A percentile compares a stretch with the other conserved stretches of the same genome.
These are phyloP conservation scores for Phaeoacremonium minimum DNA, from an alignment of 2,329 filamentous ascomycete genomes.

Conservation along the genomic window DNA sequence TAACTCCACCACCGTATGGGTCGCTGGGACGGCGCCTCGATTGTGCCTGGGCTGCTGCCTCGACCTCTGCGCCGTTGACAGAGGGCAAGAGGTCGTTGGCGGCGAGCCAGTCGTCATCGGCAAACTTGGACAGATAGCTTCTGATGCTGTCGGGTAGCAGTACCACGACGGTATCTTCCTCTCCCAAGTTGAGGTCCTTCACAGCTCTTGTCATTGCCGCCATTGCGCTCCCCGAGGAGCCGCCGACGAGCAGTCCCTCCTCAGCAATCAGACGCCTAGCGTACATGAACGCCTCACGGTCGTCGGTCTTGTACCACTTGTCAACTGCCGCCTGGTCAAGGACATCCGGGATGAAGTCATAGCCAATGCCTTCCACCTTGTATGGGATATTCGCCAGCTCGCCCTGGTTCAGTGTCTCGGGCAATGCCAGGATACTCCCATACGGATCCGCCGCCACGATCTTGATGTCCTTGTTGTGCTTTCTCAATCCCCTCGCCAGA, in stretches of 20 bases:
- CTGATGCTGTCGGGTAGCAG: conserved; percentile 93
- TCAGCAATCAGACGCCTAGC: conserved; percentile 89
- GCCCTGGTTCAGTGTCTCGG: conserved; percentile 70
- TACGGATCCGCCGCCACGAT: conserved; percentile 90
- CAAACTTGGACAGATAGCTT: conserved; percentile 97
- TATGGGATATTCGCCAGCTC: conserved; percentile 76
- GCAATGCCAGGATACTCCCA: conserved; percentile 85
- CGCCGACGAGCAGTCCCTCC: conserved; percentile 89
- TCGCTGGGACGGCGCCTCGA: conserved; percentile 46
- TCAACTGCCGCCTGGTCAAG: conserved; percentile 76
- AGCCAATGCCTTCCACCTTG: conserved; percentile 98
- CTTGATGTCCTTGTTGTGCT: conserved; percentile 82
- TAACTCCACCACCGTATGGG: conserved; percentile 72
- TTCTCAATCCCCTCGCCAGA: conserved; percentile 76
- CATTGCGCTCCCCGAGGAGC: conserved; percentile 90
- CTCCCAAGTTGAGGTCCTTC: conserved; percentile 70
- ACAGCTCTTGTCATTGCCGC: conserved; percentile 73
- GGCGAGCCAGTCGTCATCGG: conserved; percentile 97
- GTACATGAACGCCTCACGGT: conserved; percentile 84
- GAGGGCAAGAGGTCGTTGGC: conserved; percentile 86
- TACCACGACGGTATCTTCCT: conserved; percentile 86
- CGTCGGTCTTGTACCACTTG: conserved; percentile 98
- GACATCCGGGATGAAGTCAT: conserved; percentile 96
- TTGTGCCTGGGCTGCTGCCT: conserved; percentile 26
- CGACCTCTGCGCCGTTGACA: conserved; percentile 42